These are phyloP conservation scores for Xylaria sp. DNA, from an alignment of 2,329 filamentous ascomycete species.

Conservation along the genomic window DNA sequence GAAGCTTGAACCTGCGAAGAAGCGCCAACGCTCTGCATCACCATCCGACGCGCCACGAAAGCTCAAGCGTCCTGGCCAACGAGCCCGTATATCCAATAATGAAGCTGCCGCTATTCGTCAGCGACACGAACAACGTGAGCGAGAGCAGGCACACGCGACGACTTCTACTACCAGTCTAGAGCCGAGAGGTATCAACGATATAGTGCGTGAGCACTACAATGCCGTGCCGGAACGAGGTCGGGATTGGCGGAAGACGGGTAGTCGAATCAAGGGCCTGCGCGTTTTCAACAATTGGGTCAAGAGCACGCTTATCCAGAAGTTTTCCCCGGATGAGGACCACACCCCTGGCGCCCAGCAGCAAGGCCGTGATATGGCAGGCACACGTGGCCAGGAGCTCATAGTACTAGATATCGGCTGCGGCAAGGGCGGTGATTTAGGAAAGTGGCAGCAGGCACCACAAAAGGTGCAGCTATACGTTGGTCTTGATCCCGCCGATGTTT, in stretches of 20 bases:
- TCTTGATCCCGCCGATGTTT: slow-evolving; percentile 86
- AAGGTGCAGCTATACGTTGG: slow-evolving; percentile 90
- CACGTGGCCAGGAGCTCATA: slow-evolving; percentile 57
- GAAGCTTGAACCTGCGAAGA: slow-evolving; percentile 53
- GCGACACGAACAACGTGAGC: slow-evolving; percentile 53
- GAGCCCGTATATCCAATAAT: slow-evolving; percentile 60
- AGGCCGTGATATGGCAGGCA: slow-evolving; percentile 37
- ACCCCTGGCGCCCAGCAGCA: slow-evolving; percentile 54
- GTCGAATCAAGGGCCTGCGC: slow-evolving; percentile 87
- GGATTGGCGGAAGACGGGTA: slow-evolving; percentile 91
- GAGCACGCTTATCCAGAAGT: slow-evolving; percentile 94
- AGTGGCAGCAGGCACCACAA: slow-evolving; percentile 94
- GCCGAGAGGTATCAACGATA: slow-evolving; percentile 66
- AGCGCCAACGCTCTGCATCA: slow-evolving; percentile 51
- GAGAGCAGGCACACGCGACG: slow-evolving; percentile 35
- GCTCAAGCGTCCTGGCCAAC: slow-evolving; percentile 62
- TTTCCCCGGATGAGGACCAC: slow-evolving; percentile 74
- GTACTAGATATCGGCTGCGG: slow-evolving; percentile 94
- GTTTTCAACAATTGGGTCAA: slow-evolving; percentile 99
- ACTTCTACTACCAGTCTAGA: slow-evolving; percentile 38
- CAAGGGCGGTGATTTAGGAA: slow-evolving; percentile 90
- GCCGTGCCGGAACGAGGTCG: slow-evolving; percentile 87
- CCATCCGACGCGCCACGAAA: slow-evolving; percentile 49
- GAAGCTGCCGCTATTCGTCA: slow-evolving; percentile 64
- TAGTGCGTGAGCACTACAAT: slow-evolving; percentile 93